Evolutionary conservation across 1,139 yeast genomes (phyloP), one percentile per base, ranked within the genome.

Genomic region (Zygosaccharomyces sapae): DNA sequence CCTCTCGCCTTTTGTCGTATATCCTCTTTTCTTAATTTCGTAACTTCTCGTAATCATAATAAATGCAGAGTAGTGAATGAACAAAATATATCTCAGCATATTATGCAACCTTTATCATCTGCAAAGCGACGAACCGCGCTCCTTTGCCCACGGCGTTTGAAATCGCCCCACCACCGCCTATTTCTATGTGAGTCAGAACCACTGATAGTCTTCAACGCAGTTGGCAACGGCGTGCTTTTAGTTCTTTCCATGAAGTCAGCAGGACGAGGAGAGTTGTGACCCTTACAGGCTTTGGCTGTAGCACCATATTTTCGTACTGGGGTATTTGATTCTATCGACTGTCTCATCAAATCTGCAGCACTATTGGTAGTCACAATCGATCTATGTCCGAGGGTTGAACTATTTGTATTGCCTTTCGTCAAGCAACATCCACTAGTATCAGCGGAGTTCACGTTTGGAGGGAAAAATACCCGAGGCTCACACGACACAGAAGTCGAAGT

Each of bases 351-450:
- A 29, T 59, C 65, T 13, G 62, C 63, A 34, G 55, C 56, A 51
- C 64, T 62, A 44, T 58, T 59, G 5, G 55, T 52, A 0, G 65
- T 61, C 27, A 59, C 49, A 39, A 61, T 55, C 1, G 67, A 62
- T 45, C 63, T 53, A 45, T 60, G 62, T 6, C 62, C 63, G 22
- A 20, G 10, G 24, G 46, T 45, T 8, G 44, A 36, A 22, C 39
- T 50, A 37, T 41, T 30, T 9, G 43, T 51, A 38, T 43, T 41
- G 13, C 42, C 47, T 12, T 41, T 25, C 25, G 46, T 43, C 13
- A 51, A 40, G 10, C 37, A 33, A 6, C 43, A 44, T 12, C 24
- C 10, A 16, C n/a, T 19, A 24, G 13, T 25, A 30, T 37, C 37
- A 43, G 20, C 27, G 33, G 33, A 12, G 25, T 33, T 27, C 40